Conservation (phyloP, 176 grass and related monocot genomes). For the Bolboschoenus planiculmis region DNA sequence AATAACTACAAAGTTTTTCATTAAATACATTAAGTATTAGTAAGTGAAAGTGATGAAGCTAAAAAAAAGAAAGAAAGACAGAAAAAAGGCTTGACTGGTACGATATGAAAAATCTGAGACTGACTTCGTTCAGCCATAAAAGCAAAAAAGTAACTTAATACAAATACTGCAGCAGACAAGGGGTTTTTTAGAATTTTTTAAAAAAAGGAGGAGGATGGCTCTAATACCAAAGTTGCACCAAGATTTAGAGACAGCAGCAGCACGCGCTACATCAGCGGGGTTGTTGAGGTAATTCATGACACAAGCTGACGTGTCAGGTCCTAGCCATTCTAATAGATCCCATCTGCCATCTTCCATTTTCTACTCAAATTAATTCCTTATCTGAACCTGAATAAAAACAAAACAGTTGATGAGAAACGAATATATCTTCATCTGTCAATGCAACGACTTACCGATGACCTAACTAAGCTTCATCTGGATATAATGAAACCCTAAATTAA, state of each 20-base stretch:
- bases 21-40: background rate
- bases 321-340: slow-evolving; percentile 54
- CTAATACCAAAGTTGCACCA: slow-evolving; percentile 71
- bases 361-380: slow-evolving; percentile 15
- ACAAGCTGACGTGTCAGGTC: slow-evolving; percentile 40
- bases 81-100: background rate
- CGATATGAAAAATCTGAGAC: background rate
- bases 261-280: slow-evolving; percentile 58
- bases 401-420: background rate
- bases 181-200: background rate
- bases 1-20: slow-evolving; percentile 35
- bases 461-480: background rate
- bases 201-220: background rate
- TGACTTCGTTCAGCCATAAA: background rate
- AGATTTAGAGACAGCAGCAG: slow-evolving; percentile 50
- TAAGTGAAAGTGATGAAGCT: background rate
- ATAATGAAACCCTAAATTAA: background rate
- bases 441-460: background rate
- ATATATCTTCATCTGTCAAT: background rate
- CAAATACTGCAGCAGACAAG: background rate
- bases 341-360: slow-evolving; percentile 1
- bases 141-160: background rate
- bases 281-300: slow-evolving; percentile 41
- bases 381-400: background rate
- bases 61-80: background rate